Evolutionary conservation across 2,329 filamentous ascomycete species (phyloP).

Genomic region (Ophiosphaerella herpotricha): DNA sequence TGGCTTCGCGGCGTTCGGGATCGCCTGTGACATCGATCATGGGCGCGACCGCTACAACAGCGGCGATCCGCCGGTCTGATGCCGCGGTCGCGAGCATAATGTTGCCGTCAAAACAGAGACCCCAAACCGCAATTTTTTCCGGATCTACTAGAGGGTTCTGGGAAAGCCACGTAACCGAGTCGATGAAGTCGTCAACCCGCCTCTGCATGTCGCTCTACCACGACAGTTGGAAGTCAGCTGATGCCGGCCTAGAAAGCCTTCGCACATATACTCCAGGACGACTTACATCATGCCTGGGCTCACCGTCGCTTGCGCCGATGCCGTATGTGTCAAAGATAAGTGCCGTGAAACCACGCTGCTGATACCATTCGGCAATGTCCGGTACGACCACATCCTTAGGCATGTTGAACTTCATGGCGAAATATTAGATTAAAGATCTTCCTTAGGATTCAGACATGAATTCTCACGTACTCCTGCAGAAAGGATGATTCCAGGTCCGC

Average conservation of each 20-base stretch:
- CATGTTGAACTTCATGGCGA: conserved; percentile 12
- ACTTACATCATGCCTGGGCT: conserved; percentile 6
- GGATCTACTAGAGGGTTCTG: conserved; percentile 6
- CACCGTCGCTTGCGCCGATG: conserved; percentile 10
- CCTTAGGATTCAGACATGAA: not conserved
- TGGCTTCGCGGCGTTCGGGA: conserved; percentile 6
- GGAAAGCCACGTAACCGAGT: conserved; percentile 7
- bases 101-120: conserved; percentile 10
- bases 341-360: conserved; percentile 6
- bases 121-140: conserved; percentile 5
- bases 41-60: conserved; percentile 6
- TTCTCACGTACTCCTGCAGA: conserved; percentile 8
- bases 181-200: conserved; percentile 7
- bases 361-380: conserved; percentile 10
- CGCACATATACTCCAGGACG: not conserved
- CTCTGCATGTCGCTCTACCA: conserved; percentile 4
- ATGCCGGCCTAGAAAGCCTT: not conserved
- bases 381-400: conserved; percentile 8
- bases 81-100: conserved; percentile 7
- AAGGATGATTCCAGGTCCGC: conserved; percentile 10
- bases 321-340: conserved; percentile 8
- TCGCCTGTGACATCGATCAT: conserved; percentile 11
- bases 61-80: conserved; percentile 4
- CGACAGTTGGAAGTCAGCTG: not conserved
- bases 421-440: not conserved